phyloP scores from a whole-genome alignment of 257 asterid species.

The Jacaranda copaia region DNA sequence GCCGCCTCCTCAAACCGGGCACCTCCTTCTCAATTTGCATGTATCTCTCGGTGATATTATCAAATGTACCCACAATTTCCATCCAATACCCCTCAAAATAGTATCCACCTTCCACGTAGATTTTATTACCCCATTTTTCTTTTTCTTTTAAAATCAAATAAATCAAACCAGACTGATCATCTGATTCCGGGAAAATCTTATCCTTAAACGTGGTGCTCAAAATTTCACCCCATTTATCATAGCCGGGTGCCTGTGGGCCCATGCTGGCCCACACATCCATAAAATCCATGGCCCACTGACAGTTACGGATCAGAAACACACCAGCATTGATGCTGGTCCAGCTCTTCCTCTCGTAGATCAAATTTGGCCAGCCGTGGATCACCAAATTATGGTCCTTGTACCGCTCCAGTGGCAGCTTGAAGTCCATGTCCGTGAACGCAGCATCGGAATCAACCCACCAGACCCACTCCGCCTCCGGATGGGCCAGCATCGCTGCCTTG shows the following conservation, averaged over 20 bases:
- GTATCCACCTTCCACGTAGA: slow-evolving; percentile 70
- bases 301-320: slow-evolving; percentile 80
- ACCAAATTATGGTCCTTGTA: slow-evolving; percentile 75
- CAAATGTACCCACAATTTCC: slow-evolving; percentile 71
- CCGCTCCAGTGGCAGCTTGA: slow-evolving; percentile 66
- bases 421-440: slow-evolving; percentile 98
- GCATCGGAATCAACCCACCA: slow-evolving; percentile 99
- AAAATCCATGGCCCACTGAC: slow-evolving; percentile 93
- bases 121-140: slow-evolving; percentile 73
- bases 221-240: slow-evolving; percentile 78
- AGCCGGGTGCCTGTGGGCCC: slow-evolving; percentile 90
- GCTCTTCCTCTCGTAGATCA: slow-evolving; percentile 62
- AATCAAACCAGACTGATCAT: slow-evolving; percentile 83
- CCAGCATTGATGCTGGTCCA: slow-evolving; percentile 99
- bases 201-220: slow-evolving; percentile 62
- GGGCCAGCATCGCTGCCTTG: slow-evolving; percentile 92
- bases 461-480: slow-evolving; percentile 98
- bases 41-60: slow-evolving; percentile 63
- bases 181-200: slow-evolving; percentile 77
- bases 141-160: slow-evolving; percentile 69
- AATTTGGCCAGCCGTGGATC: slow-evolving; percentile 81
- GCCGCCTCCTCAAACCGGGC: slow-evolving; percentile 64
- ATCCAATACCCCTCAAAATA: slow-evolving; percentile 95
- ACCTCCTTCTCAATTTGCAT: slow-evolving; percentile 53
- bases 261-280: slow-evolving; percentile 82